Conservation (phyloP, 495 filamentous ascomycete species). For the Tuber brumale region DNA sequence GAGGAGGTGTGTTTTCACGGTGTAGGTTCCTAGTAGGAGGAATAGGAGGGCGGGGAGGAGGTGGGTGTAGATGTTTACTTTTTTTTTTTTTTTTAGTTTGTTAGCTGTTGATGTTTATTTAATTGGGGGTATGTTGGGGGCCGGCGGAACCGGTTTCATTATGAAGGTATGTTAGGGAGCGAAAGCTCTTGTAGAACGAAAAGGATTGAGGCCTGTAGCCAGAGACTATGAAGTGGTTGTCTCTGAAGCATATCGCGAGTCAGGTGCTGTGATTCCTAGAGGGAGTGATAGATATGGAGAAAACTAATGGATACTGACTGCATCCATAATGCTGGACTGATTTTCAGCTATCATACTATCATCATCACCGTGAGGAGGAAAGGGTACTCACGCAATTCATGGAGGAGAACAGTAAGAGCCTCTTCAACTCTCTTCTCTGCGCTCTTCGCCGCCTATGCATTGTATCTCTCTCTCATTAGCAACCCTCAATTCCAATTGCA, state of each 20-base stretch:
- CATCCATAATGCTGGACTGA: slow-evolving; percentile 34
- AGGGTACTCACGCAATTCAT: slow-evolving; percentile 36
- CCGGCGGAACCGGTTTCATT: slow-evolving; percentile 60
- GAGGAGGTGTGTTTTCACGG: slow-evolving; percentile 48
- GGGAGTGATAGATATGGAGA: background rate
- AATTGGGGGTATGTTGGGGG: background rate
- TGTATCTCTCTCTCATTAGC: background rate
- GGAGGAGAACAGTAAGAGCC: slow-evolving; percentile 35
- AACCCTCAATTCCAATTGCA: background rate
- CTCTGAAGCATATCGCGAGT: slow-evolving; percentile 39
- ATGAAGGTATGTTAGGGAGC: slow-evolving; percentile 67
- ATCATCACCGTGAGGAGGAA: background rate
- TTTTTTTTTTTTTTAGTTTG: slow-evolving; percentile 52
- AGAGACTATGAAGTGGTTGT: slow-evolving; percentile 67
- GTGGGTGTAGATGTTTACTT: slow-evolving; percentile 87
- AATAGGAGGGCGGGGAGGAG: slow-evolving; percentile 58
- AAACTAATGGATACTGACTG: slow-evolving; percentile 33
- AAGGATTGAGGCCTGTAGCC: slow-evolving; percentile 63
- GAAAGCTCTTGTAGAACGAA: slow-evolving; percentile 58
- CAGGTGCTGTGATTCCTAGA: background rate
- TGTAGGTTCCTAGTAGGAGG: slow-evolving; percentile 42
- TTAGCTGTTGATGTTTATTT: background rate
- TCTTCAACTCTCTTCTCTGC: slow-evolving; percentile 27
- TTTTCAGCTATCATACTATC: background rate
- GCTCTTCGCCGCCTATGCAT: slow-evolving; percentile 15